A percentile compares a stretch with the other conserved stretches of the same genome.
Evolutionary conservation across 176 grass and related monocot genomes (phyloP).

Genomic region (Poa pratensis): DNA sequence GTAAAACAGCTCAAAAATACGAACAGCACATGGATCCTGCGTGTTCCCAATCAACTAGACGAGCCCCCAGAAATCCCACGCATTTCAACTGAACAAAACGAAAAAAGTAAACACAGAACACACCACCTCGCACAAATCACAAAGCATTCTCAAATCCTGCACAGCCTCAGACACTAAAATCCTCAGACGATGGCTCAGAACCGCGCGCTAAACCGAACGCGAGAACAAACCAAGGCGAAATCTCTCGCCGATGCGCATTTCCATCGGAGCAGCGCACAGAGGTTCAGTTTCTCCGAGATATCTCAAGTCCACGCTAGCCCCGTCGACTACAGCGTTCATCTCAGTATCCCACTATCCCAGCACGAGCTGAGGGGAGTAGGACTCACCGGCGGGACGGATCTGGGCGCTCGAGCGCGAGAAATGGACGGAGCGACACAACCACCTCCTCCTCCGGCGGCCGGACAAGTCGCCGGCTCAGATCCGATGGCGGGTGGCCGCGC

Average conservation of each 20-base stretch:
- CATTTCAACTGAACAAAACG: slow-evolving; percentile 12
- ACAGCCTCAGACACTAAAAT: not conserved
- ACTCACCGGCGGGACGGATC: slow-evolving; percentile 59
- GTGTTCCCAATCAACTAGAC: not conserved
- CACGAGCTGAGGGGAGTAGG: not conserved
- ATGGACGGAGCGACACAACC: slow-evolving; percentile 27
- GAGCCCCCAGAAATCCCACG: slow-evolving; percentile 2
- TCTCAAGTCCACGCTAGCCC: not conserved
- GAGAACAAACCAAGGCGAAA: not conserved
- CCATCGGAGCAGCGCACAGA: not conserved
- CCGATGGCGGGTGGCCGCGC: slow-evolving; percentile 41
- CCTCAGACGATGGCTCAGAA: not conserved
- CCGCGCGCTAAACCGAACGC: not conserved
- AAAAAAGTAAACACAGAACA: slow-evolving; percentile 8
- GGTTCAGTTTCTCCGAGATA: not conserved
- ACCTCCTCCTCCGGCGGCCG: slow-evolving; percentile 35
- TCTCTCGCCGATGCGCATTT: slow-evolving; percentile 21
- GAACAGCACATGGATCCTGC: not conserved
- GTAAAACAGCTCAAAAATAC: not conserved
- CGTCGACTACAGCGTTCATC: not conserved
- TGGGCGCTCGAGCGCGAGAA: slow-evolving; percentile 26
- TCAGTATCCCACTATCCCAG: slow-evolving; percentile 3
- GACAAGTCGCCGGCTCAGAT: slow-evolving; percentile 34
- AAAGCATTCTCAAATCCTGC: slow-evolving; percentile 15
- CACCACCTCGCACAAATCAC: not conserved